Percentiles rank a stretch among this genome's conserved stretches.
Evolutionary conservation across 2,329 filamentous ascomycete genomes (phyloP).

Genomic region (Ophiocordyceps camponoti-rufipedis): DNA sequence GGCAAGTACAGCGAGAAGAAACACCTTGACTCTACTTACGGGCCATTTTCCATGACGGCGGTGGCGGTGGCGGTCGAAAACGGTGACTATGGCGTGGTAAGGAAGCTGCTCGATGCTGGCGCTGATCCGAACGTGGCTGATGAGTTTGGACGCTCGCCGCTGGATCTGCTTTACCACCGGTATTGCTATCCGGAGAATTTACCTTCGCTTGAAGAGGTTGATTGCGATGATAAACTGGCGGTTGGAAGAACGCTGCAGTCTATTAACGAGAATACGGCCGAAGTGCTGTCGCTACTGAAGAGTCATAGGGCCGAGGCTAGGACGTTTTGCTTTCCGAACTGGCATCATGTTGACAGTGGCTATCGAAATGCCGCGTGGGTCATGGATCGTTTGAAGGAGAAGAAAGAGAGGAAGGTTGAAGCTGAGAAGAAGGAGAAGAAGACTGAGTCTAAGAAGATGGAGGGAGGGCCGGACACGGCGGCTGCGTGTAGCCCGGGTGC

Average conservation of each 20-base stretch:
- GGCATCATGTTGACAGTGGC: background rate
- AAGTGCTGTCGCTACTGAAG: background rate
- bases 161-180: background rate
- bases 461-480: too few relatives aligned
- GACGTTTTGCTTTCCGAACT: background rate
- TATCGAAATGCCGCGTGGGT: background rate
- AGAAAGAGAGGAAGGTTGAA: background rate
- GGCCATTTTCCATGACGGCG: background rate
- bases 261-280: background rate
- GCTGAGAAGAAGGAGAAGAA: background rate
- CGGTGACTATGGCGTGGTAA: background rate
- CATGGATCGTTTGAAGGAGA: background rate
- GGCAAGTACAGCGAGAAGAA: background rate
- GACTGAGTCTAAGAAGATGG: too few relatives aligned
- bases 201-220: background rate
- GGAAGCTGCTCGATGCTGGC: background rate
- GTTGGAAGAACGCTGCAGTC: background rate
- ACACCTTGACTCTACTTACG: background rate
- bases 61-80: background rate
- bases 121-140: background rate
- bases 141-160: background rate
- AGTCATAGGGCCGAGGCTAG: background rate
- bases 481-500: too few relatives aligned
- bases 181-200: background rate
- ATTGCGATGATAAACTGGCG: background rate